Evolutionary conservation across 2,329 filamentous ascomycete genomes (phyloP), one percentile per base, ranked within the genome.

Genomic region (Cercospora sp.): DNA sequence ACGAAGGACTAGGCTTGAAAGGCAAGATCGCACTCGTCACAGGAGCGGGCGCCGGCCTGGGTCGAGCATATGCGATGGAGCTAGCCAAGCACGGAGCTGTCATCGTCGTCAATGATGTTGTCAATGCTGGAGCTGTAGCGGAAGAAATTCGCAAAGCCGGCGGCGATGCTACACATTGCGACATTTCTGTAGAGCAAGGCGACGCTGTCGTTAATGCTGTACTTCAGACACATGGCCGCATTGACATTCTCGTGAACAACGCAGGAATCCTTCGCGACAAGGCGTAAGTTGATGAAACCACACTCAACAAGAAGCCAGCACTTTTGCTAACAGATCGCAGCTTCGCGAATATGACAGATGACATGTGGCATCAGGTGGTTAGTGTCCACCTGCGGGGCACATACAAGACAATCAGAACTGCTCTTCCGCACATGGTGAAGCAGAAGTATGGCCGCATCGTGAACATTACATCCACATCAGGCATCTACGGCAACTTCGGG

Each of bases 401-500:
- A 69, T 98, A 96, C 85, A 96, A 97, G 84, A 89, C 94, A 71
- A 94, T 93, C 78, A 97, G 97, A 87, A 95, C 94, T 68, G 94
- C 94, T 21, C 97, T 94, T 92, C 94, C 94, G 59, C 91, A 95
- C 81, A 92, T 98, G 86, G 86, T 98, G 63, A 97, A 97, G 87
- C 94, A 98, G 81, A 97, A 97, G 86, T 98, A 97, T 77, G 94
- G 94, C 73, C 92, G 94, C 76, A 89, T 98, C 67, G 86, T 98
- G 78, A 98, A 98, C 85, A 98, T 94, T 57, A 94, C 94, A 34
- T 96, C 92, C 30, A 97, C 94, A 55, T 95, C 91, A 75, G 94
- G 95, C 81, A 97, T 98, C 80, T 98, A 98, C 79, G 95, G 94
- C 75, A 98, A 97, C 86, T 98, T 98, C 79, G 94, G 94, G 71